phyloP scores from a whole-genome alignment of 768 basidiomycete species.

The Zangia roseola region DNA sequence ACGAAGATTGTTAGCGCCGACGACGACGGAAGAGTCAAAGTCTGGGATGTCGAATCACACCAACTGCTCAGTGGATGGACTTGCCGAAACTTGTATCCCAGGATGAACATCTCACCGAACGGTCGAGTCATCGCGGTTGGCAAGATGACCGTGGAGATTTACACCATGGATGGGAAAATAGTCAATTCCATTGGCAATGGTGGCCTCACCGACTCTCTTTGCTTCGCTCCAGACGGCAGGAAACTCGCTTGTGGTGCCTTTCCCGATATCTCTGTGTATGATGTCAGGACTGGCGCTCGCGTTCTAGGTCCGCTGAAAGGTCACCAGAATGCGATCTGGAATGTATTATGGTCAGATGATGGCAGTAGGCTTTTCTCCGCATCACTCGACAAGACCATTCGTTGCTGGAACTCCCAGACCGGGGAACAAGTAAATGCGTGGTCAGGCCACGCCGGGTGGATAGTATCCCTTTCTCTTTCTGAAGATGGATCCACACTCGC shows the following conservation, averaged over 20 bases:
- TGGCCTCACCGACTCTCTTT: too few species aligned
- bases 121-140: background rate
- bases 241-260: background rate
- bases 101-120: background rate
- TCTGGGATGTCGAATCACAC: background rate
- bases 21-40: background rate
- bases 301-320: background rate
- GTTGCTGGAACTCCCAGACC: background rate
- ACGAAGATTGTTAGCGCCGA: background rate
- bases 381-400: background rate
- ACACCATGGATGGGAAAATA: too few species aligned
- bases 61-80: background rate
- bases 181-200: background rate
- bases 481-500: background rate
- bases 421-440: slow-evolving; percentile 1
- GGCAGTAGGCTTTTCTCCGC: background rate
- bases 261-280: background rate
- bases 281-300: background rate
- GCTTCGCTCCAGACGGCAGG: too few species aligned
- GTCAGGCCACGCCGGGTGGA: slow-evolving; percentile 10
- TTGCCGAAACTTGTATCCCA: too few species aligned
- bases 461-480: background rate
- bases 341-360: background rate
- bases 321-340: background rate
- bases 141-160: background rate